Conservation (phyloP, 345 rosid species). For the Zanthoxylum bungeanum region DNA sequence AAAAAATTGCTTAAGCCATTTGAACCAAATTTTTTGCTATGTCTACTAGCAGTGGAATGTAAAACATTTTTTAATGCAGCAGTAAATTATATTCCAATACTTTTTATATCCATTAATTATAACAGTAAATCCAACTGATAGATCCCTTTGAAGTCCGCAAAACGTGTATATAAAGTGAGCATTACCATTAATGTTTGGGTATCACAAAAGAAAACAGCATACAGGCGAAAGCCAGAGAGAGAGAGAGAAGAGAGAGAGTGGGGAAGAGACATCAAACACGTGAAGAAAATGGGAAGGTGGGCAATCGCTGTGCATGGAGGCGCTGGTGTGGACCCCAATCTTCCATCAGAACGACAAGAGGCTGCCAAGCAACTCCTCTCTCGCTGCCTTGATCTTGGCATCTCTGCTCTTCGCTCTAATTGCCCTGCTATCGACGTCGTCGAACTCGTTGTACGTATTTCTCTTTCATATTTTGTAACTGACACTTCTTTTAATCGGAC, state of each 20-base stretch:
- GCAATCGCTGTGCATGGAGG: conserved; percentile 99
- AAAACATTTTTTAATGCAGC: too few species aligned
- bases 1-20: too few species aligned
- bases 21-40: too few species aligned
- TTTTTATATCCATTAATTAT: too few species aligned
- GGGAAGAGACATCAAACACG: too few species aligned
- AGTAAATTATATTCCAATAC: too few species aligned
- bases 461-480: too few species aligned
- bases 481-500: too few species aligned
- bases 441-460: conserved; percentile 83
- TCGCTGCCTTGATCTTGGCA: conserved; percentile 87
- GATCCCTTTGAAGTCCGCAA: conserved; percentile 1
- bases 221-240: too few species aligned
- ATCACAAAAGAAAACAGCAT: too few species aligned
- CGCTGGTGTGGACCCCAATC: conserved; percentile 95
- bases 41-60: too few species aligned
- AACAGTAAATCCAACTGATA: background rate
- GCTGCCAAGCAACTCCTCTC: conserved; percentile 79
- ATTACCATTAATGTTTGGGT: background rate
- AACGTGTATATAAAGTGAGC: conserved; percentile 14
- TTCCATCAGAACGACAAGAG: conserved; percentile 75
- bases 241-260: too few species aligned
- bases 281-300: conserved; percentile 66
- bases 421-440: conserved; percentile 87
- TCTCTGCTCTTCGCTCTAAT: conserved; percentile 73